These are phyloP conservation scores for Verticillium nonalfalfae DNA, from an alignment of 2,329 filamentous ascomycete genomes.

Conservation along the genomic window DNA sequence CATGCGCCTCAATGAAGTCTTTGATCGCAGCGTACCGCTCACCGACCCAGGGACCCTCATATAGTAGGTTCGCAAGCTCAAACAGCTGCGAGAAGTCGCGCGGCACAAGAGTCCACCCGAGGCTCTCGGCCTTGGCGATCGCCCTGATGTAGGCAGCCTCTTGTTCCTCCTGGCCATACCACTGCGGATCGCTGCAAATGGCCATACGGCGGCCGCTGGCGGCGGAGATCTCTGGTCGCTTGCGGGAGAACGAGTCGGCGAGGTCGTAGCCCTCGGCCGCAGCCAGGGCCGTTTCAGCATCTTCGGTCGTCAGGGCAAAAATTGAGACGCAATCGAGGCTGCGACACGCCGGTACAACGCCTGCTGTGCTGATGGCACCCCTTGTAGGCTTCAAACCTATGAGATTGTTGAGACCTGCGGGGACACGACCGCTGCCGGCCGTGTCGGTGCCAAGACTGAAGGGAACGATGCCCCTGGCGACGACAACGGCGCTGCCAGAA, in stretches of 20 bases:
- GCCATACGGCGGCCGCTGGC: slow-evolving; percentile 14
- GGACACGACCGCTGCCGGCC: slow-evolving; percentile 47
- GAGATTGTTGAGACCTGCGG: slow-evolving; percentile 46
- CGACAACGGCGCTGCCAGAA: slow-evolving; percentile 49
- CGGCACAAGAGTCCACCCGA: slow-evolving; percentile 33
- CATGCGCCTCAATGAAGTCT: slow-evolving; percentile 31
- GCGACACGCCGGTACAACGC: slow-evolving; percentile 48
- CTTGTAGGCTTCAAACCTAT: slow-evolving; percentile 46
- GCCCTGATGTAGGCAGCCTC: slow-evolving; percentile 35
- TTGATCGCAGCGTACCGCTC: slow-evolving; percentile 49
- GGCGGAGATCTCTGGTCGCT: slow-evolving; percentile 14
- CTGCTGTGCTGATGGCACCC: slow-evolving; percentile 41
- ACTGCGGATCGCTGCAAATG: slow-evolving; percentile 33
- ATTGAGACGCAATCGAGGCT: slow-evolving; percentile 53
- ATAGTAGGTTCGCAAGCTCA: slow-evolving; percentile 45
- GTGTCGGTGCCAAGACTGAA: slow-evolving; percentile 53
- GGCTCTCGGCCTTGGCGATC: slow-evolving; percentile 25
- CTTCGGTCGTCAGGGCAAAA: slow-evolving; percentile 39
- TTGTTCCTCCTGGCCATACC: slow-evolving; percentile 26
- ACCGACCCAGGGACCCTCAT: slow-evolving; percentile 50
- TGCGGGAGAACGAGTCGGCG: slow-evolving; percentile 45
- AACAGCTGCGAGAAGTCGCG: slow-evolving; percentile 44
- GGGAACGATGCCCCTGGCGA: slow-evolving; percentile 44
- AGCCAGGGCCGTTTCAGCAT: slow-evolving; percentile 43
- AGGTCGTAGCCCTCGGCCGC: slow-evolving; percentile 39